Evolutionary conservation across 148 eudicot species (phyloP).

Genomic region (Suaeda aralocaspica): DNA sequence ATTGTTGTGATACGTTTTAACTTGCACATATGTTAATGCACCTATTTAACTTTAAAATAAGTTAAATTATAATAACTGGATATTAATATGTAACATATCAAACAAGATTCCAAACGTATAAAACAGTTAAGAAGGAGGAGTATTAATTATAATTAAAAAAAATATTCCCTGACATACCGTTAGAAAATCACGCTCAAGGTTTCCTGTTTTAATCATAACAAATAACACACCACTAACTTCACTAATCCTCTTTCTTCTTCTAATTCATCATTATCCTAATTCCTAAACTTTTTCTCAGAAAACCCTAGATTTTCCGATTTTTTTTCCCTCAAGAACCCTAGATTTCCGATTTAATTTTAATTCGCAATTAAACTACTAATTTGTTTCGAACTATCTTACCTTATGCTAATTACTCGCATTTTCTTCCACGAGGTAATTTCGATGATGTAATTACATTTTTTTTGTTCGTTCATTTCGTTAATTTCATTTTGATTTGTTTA

Average conservation of each 20-base stretch:
- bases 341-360: not conserved
- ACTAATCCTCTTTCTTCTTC: not conserved
- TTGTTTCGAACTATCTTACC: not conserved
- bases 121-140: no score
- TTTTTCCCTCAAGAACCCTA: slow-evolving; percentile 19
- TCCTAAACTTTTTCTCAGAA: not conserved
- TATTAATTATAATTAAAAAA: not conserved
- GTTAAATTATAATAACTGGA: no score
- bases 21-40: no score
- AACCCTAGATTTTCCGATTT: slow-evolving; percentile 3
- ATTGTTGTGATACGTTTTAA: no score
- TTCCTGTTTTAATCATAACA: not conserved
- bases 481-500: not conserved
- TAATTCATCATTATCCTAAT: not conserved
- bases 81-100: no score
- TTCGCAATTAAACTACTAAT: not conserved
- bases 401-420: not conserved
- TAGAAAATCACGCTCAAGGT: not conserved
- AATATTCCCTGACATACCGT: slow-evolving; percentile 18
- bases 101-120: no score
- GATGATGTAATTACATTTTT: not conserved
- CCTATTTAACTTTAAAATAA: no score
- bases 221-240: no score
- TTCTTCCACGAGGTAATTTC: slow-evolving; percentile 19
- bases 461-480: not conserved